A percentile compares a stretch with the other conserved stretches of the same genome.
Evolutionary conservation across 768 basidiomycete species (phyloP).

Genomic region (Neoboletus subvelutipes): DNA sequence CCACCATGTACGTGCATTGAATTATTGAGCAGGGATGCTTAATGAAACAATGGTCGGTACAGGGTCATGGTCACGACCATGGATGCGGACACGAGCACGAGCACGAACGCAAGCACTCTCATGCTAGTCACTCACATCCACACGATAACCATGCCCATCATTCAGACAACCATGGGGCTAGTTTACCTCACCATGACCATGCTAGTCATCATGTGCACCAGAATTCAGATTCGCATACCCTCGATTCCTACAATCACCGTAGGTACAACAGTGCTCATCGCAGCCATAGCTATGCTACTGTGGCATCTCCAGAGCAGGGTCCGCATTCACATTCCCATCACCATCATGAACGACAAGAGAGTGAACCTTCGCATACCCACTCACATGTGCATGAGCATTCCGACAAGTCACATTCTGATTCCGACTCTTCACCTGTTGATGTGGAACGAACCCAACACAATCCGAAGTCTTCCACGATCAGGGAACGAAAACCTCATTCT

Average conservation of each 20-base stretch:
- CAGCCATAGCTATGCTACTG: slow-evolving; percentile 18
- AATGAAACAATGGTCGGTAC: neutral
- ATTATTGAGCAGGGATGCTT: neutral
- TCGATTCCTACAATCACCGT: slow-evolving; percentile 11
- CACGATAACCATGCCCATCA: slow-evolving; percentile 32
- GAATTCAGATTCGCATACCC: slow-evolving; percentile 12
- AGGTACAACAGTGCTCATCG: slow-evolving; percentile 11
- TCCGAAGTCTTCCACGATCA: slow-evolving; percentile 18
- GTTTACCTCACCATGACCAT: slow-evolving; percentile 21
- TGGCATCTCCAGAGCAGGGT: slow-evolving; percentile 9
- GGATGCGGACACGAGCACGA: slow-evolving; percentile 12
- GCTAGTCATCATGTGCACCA: slow-evolving; percentile 21
- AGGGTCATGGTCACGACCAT: slow-evolving; percentile 23
- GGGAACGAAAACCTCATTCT: slow-evolving; percentile 38
- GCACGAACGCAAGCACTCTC: slow-evolving; percentile 34
- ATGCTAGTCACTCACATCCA: slow-evolving; percentile 35
- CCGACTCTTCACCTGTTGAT: slow-evolving; percentile 11
- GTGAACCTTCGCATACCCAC: slow-evolving; percentile 25
- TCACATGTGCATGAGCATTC: slow-evolving; percentile 32
- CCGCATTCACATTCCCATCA: slow-evolving; percentile 30
- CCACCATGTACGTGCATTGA: slow-evolving; percentile 53
- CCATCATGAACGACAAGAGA: slow-evolving; percentile 25
- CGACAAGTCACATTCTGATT: slow-evolving; percentile 19
- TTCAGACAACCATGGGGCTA: slow-evolving; percentile 10
- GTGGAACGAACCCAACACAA: slow-evolving; percentile 6